Evolutionary conservation across 768 basidiomycete species (phyloP), one percentile per base, ranked within the genome.

Genomic region (Boletus barrowsii): DNA sequence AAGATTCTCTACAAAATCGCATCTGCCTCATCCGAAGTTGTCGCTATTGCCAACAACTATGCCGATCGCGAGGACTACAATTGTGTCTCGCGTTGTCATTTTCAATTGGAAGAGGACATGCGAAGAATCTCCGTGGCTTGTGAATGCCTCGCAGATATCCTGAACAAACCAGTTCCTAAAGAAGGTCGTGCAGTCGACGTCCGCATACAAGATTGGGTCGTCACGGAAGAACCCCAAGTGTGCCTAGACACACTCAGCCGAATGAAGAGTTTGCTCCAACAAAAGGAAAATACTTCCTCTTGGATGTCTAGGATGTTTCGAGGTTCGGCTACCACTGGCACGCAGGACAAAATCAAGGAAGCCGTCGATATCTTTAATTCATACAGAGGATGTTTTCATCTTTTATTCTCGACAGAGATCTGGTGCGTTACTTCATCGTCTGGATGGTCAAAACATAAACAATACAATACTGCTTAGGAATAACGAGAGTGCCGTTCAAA

Each of bases 91-190:
- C 45, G 18, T 10, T 41, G 32, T 42, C 53, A 56, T 29, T 44
- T 48, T 36, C 53, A 39, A 37, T 15, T 56, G 18, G 53, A 56
- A 30, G 33, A 33, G 4, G 55, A 49, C 5, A 56, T 56, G 53
- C 45, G 18, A 35, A 56, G 15, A 15, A 43, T 55, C 10, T 48
- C 35, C n/a, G 55, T 56, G 10, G 53, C 53, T 32, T 56, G 47
- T 47, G 30, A 40, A 13, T 40, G 30, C 24, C 36, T 56, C 3
- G 37, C 15, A 6, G 3, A 3, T 22, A 9, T 30, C 39, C 37
- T 56, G 6, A 18, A 24, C 22, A 24, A 32, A 15, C 14, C 14
- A 10, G 17, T n/a, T 14, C 24, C 22, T 11, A 6, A 35, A 9
- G 30, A 37, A 24, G 42, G 44, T 22, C 47, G 18, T n/a, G 11